These are phyloP conservation scores for Nigrograna mackinnonii DNA, from an alignment of 2,329 filamentous ascomycete genomes.

Conservation along the genomic window DNA sequence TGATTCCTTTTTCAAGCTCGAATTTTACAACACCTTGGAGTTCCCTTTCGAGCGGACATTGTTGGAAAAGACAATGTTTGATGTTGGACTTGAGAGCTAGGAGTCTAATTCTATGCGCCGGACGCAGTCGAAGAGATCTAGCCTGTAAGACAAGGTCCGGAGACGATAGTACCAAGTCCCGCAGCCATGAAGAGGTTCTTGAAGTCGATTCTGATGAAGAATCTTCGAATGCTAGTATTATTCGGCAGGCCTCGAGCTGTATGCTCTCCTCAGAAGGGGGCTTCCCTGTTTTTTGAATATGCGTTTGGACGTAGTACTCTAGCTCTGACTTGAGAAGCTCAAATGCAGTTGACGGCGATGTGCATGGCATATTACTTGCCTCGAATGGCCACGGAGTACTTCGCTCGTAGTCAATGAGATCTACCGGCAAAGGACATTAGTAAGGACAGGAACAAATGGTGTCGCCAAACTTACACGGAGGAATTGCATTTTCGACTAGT, in stretches of 20 bases:
- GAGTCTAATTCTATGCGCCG: no score
- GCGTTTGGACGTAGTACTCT: not conserved
- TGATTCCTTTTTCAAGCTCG: slow-evolving; percentile 4
- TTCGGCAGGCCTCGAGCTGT: not conserved
- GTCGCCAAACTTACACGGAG: slow-evolving; percentile 17
- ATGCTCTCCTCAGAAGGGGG: not conserved
- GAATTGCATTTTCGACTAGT: slow-evolving; percentile 21
- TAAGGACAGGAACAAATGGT: not conserved
- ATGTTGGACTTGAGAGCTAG: no score
- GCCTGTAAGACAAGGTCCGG: no score
- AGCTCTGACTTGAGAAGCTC: not conserved
- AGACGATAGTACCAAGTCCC: no score
- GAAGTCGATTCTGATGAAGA: no score
- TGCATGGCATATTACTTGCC: not conserved
- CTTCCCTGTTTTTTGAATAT: not conserved
- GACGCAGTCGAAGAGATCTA: no score
- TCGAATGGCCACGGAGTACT: not conserved
- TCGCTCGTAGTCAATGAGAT: not conserved
- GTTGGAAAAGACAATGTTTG: slow-evolving; percentile 24
- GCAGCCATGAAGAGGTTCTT: no score
- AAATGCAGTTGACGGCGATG: not conserved
- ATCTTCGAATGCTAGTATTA: not conserved
- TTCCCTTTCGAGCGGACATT: slow-evolving; percentile 23
- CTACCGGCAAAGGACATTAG: not conserved
- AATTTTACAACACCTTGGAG: slow-evolving; percentile 18